phyloP scores from a whole-genome alignment of 2,329 filamentous ascomycete genomes.

The Aspergillus fischeri region DNA sequence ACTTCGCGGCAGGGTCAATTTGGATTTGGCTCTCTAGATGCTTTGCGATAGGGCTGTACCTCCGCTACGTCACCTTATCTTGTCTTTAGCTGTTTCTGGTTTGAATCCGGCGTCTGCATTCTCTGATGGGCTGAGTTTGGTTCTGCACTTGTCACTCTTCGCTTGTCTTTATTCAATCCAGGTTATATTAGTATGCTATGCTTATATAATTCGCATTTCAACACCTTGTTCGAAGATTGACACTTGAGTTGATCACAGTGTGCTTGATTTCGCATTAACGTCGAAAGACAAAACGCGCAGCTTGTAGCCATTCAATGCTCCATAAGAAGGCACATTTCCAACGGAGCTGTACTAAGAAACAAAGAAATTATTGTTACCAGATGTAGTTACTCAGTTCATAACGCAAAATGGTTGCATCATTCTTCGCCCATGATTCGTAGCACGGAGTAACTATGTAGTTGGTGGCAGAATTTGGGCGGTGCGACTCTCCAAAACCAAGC shows the following conservation, averaged over 20 bases:
- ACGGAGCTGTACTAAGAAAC: too few species aligned
- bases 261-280: conserved; percentile 1
- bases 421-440: too few species aligned
- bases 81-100: conserved; percentile 25
- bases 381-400: too few species aligned
- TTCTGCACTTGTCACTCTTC: conserved; percentile 19
- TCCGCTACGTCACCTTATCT: conserved; percentile 24
- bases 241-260: not conserved
- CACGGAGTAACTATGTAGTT: not conserved
- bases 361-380: too few species aligned
- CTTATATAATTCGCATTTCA: conserved; percentile 29
- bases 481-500: conserved; percentile 13
- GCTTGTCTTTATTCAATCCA: conserved; percentile 13
- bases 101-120: conserved; percentile 32
- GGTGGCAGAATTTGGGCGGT: conserved; percentile 8
- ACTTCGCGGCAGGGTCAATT: conserved; percentile 18
- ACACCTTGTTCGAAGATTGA: too few species aligned
- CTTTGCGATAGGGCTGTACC: conserved; percentile 23
- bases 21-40: conserved; percentile 30
- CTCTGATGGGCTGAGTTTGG: conserved; percentile 25
- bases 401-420: not conserved
- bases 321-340: too few species aligned
- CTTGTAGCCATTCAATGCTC: too few species aligned
- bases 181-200: conserved; percentile 30
- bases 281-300: too few species aligned